These are phyloP conservation scores for Acorus calamus DNA, from an alignment of 106 monocot species.

Conservation along the genomic window DNA sequence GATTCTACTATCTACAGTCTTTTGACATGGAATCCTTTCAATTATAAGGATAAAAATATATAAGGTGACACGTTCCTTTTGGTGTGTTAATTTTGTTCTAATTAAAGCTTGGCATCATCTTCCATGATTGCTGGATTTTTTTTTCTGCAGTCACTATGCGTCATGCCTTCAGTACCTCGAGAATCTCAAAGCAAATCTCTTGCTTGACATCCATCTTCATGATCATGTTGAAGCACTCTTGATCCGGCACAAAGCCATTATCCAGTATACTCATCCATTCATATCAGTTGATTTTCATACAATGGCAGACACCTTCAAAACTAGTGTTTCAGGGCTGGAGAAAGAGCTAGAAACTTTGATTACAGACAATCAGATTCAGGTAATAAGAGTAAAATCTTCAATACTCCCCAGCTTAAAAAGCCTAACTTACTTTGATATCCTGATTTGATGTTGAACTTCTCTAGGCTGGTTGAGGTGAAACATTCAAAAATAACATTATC, in stretches of 20 bases:
- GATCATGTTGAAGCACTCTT: slow-evolving; percentile 80
- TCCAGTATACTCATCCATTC: slow-evolving; percentile 92
- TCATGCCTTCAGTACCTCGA: slow-evolving; percentile 93
- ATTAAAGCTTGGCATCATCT: no score
- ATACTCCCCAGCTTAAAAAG: no score
- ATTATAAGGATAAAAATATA: no score
- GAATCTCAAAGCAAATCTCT: slow-evolving; percentile 64
- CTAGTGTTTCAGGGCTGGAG: slow-evolving; percentile 61
- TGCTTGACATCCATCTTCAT: slow-evolving; percentile 84
- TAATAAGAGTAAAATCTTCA: neutral
- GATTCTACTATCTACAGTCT: no score
- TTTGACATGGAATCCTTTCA: no score
- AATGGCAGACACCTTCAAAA: slow-evolving; percentile 92
- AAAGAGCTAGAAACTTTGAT: slow-evolving; percentile 93
- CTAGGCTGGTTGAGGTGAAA: no score
- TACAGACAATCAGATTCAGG: slow-evolving; percentile 86
- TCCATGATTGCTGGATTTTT: neutral
- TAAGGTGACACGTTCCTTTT: no score
- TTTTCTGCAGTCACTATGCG: slow-evolving; percentile 65
- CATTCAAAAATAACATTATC: no score
- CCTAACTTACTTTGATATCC: no score
- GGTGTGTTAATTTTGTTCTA: no score
- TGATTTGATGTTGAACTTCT: no score
- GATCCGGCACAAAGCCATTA: slow-evolving; percentile 96
- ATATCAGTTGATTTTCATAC: slow-evolving; percentile 82